These are phyloP conservation scores for Amphicarpaea edgeworthii DNA, from an alignment of 306 rosid genomes.

Conservation along the genomic window DNA sequence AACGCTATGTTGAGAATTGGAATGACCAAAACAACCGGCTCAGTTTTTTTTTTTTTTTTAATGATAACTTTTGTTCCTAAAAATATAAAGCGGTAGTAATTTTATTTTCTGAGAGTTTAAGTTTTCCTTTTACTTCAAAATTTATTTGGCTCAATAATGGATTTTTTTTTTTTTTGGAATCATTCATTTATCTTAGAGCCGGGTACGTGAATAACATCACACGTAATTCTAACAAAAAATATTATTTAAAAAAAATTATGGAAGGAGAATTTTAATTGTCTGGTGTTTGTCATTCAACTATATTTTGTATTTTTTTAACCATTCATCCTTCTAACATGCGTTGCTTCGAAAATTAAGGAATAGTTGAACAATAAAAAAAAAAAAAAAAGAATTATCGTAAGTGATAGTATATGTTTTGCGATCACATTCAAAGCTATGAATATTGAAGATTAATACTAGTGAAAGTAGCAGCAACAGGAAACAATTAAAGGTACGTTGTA, in stretches of 20 bases:
- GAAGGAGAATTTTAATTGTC: no score
- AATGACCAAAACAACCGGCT: not conserved
- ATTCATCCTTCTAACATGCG: not conserved
- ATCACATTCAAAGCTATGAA: not conserved
- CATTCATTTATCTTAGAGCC: no score
- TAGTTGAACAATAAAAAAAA: not conserved
- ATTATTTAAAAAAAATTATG: no score
- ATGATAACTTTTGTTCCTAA: no score
- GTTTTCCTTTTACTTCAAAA: no score
- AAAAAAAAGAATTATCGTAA: not conserved
- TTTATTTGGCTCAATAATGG: no score
- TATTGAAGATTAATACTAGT: no score
- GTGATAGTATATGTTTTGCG: not conserved
- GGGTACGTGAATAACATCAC: no score
- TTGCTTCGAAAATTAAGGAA: not conserved
- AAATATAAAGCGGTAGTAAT: no score
- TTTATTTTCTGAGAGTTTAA: no score
- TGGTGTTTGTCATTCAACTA: not conserved
- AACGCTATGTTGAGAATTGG: not conserved
- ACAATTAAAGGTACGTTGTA: slow-evolving; percentile 21
- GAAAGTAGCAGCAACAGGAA: not conserved
- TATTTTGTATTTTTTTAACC: not conserved
- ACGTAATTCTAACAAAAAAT: no score
- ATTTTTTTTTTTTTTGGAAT: no score
- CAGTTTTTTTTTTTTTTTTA: not conserved